These are phyloP conservation scores for Rutstroemia sp. DNA, from an alignment of 2,329 filamentous ascomycete genomes.

Conservation along the genomic window DNA sequence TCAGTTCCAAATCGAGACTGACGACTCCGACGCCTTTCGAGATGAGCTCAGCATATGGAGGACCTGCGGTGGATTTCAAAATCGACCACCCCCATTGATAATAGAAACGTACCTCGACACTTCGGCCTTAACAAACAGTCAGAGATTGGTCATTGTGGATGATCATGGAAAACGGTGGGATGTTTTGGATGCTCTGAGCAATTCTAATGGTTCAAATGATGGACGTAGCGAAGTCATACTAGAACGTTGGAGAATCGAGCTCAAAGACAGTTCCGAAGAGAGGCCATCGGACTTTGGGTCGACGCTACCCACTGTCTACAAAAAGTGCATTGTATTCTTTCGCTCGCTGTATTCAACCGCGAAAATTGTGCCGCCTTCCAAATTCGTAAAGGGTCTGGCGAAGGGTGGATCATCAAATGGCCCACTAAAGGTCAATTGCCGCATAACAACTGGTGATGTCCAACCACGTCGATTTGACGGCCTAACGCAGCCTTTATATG, in stretches of 20 bases:
- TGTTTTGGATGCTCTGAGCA: conserved; percentile 73
- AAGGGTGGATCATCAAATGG: conserved; percentile 58
- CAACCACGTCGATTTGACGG: conserved; percentile 55
- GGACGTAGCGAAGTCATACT: conserved; percentile 60
- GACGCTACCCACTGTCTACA: conserved; percentile 81
- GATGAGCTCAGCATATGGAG: conserved; percentile 81
- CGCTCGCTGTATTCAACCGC: conserved; percentile 78
- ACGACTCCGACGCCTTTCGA: conserved; percentile 82
- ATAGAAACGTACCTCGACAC: conserved; percentile 88
- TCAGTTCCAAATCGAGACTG: conserved; percentile 90
- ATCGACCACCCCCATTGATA: conserved; percentile 73
- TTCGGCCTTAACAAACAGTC: conserved; percentile 69
- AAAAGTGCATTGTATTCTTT: conserved; percentile 93
- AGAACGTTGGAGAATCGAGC: conserved; percentile 83
- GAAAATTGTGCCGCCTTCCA: conserved; percentile 79
- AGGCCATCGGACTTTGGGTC: conserved; percentile 50
- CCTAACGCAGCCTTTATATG: conserved; percentile 63
- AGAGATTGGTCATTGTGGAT: conserved; percentile 82
- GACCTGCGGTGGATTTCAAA: conserved; percentile 66
- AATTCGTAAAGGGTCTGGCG: conserved; percentile 63
- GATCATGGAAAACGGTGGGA: conserved; percentile 90
- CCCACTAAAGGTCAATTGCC: conserved; percentile 69
- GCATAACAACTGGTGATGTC: conserved; percentile 56
- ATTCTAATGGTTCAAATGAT: conserved; percentile 42
- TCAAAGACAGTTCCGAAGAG: conserved; percentile 54